A percentile compares a stretch with the other conserved stretches of the same genome.
Evolutionary conservation across 768 basidiomycete genomes (phyloP).

Genomic region (Pleurotus pulmonarius): DNA sequence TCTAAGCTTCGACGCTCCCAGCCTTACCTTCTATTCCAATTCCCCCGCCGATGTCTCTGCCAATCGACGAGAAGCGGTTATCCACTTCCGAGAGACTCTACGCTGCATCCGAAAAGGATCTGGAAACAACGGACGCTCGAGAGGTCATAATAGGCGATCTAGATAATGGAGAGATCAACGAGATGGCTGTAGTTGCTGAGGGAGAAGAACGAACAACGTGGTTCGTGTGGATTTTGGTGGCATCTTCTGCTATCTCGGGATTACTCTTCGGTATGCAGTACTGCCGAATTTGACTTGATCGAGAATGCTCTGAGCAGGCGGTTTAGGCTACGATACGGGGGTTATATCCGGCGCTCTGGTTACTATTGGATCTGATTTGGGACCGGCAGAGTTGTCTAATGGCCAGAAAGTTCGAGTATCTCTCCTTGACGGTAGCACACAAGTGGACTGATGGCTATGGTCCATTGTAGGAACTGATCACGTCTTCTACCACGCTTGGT

Average conservation of each 20-base stretch:
- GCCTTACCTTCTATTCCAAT: neutral
- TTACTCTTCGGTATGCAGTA: constrained; percentile 61
- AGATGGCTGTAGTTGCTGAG: constrained; percentile 55
- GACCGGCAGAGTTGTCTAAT: constrained; percentile 50
- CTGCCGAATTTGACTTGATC: too few relatives aligned
- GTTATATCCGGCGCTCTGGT: constrained; percentile 81
- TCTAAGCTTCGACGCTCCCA: neutral
- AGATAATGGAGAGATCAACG: constrained; percentile 54
- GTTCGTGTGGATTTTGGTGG: constrained; percentile 78
- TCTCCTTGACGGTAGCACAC: neutral
- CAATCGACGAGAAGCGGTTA: constrained; percentile 1
- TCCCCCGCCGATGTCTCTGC: neutral
- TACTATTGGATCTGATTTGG: constrained; percentile 64
- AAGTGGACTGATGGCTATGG: neutral
- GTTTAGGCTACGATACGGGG: constrained; percentile 74
- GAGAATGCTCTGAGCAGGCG: neutral
- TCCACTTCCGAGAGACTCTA: neutral
- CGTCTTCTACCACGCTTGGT: constrained; percentile 73
- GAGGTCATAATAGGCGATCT: constrained; percentile 18
- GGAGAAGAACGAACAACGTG: constrained; percentile 64
- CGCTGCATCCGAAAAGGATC: neutral
- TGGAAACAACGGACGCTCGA: constrained; percentile 8
- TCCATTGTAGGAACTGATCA: constrained; percentile 64
- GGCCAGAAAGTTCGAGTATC: constrained; percentile 51
- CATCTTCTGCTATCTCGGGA: constrained; percentile 72